Percentiles rank a stretch among this genome's conserved stretches.
Evolutionary conservation across 352 stramenopile genomes (phyloP).

Genomic region (Globisporangium mamillatum): DNA sequence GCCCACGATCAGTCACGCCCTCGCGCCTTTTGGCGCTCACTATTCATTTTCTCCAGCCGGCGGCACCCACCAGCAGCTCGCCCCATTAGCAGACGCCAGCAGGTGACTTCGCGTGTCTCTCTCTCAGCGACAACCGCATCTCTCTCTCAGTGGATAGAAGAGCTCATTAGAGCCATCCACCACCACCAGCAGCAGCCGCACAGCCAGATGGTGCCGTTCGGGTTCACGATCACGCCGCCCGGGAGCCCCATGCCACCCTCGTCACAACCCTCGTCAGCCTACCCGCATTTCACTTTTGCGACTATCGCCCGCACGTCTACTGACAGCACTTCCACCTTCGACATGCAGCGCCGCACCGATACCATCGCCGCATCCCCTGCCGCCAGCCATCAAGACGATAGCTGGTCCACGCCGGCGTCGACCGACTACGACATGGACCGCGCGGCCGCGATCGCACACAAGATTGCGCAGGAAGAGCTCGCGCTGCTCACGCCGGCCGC

Average conservation of each 20-base stretch:
- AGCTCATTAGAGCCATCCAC: neutral
- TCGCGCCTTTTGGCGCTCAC: neutral
- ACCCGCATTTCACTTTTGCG: conserved; percentile 2
- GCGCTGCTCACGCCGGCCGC: conserved; percentile 4
- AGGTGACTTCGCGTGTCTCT: neutral
- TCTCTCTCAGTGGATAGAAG: neutral
- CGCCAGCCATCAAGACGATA: neutral
- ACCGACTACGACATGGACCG: conserved; percentile 12
- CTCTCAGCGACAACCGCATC: conserved; percentile 1
- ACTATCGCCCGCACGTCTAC: neutral
- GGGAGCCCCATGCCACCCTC: neutral
- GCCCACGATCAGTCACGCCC: too few relatives aligned
- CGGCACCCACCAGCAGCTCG: neutral
- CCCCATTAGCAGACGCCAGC: neutral
- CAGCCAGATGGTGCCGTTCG: conserved; percentile 16
- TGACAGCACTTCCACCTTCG: neutral
- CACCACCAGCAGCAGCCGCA: neutral
- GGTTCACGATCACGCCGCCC: conserved; percentile 22
- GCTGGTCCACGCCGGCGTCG: conserved; percentile 11
- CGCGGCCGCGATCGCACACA: conserved; percentile 16
- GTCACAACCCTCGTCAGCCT: neutral
- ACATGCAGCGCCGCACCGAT: conserved; percentile 14
- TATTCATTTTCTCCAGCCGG: neutral
- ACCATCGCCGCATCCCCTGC: conserved; percentile 7
- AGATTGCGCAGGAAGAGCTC: conserved; percentile 17